Evolutionary conservation across 2,329 filamentous ascomycete genomes (phyloP), one percentile per base, ranked within the genome.

Genomic region (Diplodia seriata): DNA sequence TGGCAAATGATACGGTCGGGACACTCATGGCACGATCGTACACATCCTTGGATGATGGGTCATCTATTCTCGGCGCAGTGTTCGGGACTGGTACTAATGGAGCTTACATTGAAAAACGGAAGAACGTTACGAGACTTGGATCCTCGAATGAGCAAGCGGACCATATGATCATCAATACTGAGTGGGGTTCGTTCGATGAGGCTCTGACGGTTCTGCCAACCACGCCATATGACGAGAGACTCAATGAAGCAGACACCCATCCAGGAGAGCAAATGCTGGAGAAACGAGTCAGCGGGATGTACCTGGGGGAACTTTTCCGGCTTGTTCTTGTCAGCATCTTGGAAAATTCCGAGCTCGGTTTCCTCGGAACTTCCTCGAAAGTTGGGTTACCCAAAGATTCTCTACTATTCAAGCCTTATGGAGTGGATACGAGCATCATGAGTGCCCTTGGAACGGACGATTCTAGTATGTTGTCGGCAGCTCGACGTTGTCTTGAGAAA

Each of bases 251-350:
- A 66, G 79, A 76, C n/a, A 81, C 81, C 4, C 76, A 81, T 29
- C 81, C 81, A 8, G 81, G 80, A 38, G 79, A 83, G 69, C 81
- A 82, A 26, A 97, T 98, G 92, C 98, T 98, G 76, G 95, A 99
- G 83, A 99, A 99, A 86, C 91, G 94, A 54, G 91, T 99, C 15
- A 97, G 93, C 0, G 95, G 95, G 77, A 98, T 98, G 94, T 99
- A 97, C 82, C 81, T 99, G 55, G 95, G 95, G 66, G 95, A 99
- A 79, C 93, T 98, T 70, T 85, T 97, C 66, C 91, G 95, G 65
- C 85, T 92, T 53, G 89, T 90, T 18, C 82, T 97, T 23, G 78
- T 95, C 57, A 85, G 88, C 68, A 86, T 97, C 77, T 82, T 94
- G 74, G 86, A 90, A 72, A 86, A 92, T 14, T 20, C 40, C 67